Evolutionary conservation across 345 rosid genomes (phyloP).

Genomic region (Luvunga scandens): DNA sequence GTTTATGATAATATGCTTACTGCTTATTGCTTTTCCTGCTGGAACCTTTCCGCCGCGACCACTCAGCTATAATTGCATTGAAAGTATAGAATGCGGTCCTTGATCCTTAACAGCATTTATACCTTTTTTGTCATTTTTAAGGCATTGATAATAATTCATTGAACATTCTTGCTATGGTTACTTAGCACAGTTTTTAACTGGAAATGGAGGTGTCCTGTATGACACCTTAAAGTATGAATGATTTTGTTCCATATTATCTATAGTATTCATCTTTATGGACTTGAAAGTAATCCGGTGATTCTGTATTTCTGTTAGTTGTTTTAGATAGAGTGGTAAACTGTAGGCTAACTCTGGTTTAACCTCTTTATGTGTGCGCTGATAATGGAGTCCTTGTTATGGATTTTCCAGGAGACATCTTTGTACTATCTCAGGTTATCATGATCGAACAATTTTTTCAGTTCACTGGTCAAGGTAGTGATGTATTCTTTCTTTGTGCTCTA

Average conservation of each 20-base stretch:
- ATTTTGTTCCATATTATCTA: background rate
- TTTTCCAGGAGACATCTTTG: constrained; percentile 73
- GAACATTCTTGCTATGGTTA: background rate
- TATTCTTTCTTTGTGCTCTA: background rate
- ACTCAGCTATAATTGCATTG: background rate
- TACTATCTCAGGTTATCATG: constrained; percentile 94
- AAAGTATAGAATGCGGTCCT: background rate
- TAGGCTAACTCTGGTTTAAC: background rate
- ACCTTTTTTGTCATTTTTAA: background rate
- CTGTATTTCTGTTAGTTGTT: background rate
- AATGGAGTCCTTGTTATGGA: constrained; percentile 5
- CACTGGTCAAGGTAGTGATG: constrained; percentile 87
- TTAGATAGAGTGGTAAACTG: background rate
- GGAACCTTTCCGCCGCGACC: background rate
- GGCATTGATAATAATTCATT: background rate
- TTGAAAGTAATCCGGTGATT: background rate
- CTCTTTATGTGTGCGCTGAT: background rate
- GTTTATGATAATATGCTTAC: background rate
- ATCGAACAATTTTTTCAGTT: constrained; percentile 87
- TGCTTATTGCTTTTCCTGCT: background rate
- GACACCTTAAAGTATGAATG: background rate
- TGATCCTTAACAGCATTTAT: background rate
- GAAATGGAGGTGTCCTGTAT: background rate
- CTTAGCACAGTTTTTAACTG: background rate
- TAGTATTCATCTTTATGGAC: background rate